Conservation (phyloP, 2,329 filamentous ascomycete genomes). For the Paracorniculantispora psalliotae region DNA sequence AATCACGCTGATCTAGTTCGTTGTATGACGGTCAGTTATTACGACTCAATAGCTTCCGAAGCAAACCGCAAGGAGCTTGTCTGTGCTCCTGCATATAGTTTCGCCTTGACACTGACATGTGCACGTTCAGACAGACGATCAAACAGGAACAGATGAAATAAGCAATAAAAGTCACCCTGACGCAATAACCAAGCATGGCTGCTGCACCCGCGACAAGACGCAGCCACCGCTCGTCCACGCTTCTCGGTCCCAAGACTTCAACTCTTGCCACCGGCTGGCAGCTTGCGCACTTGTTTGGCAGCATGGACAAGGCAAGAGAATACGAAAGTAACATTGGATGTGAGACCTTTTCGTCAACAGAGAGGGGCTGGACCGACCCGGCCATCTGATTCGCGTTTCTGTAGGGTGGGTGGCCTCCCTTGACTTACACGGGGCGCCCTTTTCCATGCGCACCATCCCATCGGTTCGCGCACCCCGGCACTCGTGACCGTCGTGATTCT, state of each 20-base stretch:
- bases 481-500: background rate
- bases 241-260: background rate
- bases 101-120: too few relatives aligned
- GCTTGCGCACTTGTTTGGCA: background rate
- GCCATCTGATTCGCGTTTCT: background rate
- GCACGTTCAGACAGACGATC: background rate
- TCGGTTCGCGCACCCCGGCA: background rate
- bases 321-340: background rate
- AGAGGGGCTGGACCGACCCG: background rate
- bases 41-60: background rate
- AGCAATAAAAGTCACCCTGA: background rate
- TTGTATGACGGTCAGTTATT: background rate
- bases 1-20: slow-evolving; percentile 23
- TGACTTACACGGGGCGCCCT: background rate
- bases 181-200: too few relatives aligned
- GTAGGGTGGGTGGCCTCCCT: background rate
- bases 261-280: background rate
- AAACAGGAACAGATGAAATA: background rate
- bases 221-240: background rate
- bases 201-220: too few relatives aligned
- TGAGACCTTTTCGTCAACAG: background rate
- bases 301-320: background rate
- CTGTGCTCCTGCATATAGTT: background rate
- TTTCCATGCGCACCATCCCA: background rate
- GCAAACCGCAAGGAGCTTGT: too few relatives aligned